These are phyloP conservation scores for Neofusicoccum parvum DNA, from an alignment of 2,329 filamentous ascomycete species.

Conservation along the genomic window DNA sequence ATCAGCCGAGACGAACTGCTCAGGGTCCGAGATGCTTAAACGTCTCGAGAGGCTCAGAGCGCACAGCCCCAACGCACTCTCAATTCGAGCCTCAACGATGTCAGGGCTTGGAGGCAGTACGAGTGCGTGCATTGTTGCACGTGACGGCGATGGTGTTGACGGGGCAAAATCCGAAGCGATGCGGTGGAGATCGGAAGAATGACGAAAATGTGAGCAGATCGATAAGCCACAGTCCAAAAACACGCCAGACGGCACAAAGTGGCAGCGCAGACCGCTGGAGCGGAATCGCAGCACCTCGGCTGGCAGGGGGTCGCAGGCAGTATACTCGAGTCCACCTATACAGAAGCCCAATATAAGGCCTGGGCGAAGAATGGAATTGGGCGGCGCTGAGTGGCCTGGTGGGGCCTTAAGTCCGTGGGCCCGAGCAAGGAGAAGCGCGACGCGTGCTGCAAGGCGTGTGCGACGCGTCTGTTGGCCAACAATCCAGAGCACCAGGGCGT, in stretches of 20 bases:
- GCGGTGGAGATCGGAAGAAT: not conserved
- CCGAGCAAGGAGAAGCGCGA: conserved; percentile 21
- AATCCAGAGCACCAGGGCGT: conserved; percentile 10
- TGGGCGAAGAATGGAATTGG: conserved; percentile 7
- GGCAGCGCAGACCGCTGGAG: not conserved
- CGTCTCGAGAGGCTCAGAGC: not conserved
- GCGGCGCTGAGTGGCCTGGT: conserved; percentile 4
- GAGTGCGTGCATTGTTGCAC: not conserved
- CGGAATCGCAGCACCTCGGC: not conserved
- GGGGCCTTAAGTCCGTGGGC: conserved; percentile 7
- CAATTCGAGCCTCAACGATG: no score
- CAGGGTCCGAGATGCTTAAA: no score
- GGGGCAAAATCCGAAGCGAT: not conserved
- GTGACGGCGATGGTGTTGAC: not conserved
- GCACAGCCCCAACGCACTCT: no score
- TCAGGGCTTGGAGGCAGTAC: no score
- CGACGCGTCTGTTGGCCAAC: conserved; percentile 20
- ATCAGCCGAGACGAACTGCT: not conserved
- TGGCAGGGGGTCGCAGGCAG: not conserved
- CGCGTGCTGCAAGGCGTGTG: conserved; percentile 20
- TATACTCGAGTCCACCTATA: not conserved
- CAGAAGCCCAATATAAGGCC: not conserved
- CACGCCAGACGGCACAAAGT: not conserved
- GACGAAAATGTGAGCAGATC: not conserved
- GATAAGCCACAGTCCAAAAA: not conserved